Evolutionary conservation across 1,284 basidiomycete species (phyloP).

Genomic region (Crepidotus sp.): DNA sequence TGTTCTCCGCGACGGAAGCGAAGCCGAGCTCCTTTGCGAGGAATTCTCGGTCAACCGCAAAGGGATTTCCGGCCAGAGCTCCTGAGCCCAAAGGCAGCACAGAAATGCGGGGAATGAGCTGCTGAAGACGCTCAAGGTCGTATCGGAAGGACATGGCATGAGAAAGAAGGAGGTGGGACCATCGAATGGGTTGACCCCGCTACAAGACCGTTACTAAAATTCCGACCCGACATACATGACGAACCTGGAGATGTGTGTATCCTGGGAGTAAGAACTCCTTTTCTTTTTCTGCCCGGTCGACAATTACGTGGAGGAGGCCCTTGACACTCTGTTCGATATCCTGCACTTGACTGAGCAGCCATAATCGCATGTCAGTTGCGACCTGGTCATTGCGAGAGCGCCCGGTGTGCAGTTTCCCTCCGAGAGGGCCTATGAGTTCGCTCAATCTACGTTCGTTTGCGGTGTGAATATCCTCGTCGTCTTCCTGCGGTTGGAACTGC

Average conservation of each 20-base stretch:
- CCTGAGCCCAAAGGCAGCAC: constrained; percentile 91
- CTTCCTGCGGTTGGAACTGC: constrained; percentile 65
- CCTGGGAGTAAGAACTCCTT: constrained; percentile 88
- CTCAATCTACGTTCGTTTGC: constrained; percentile 94
- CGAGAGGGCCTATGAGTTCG: constrained; percentile 86
- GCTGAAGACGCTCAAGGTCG: constrained; percentile 82
- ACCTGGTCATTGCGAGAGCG: constrained; percentile 97
- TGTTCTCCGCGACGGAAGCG: constrained; percentile 80
- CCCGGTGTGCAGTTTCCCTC: constrained; percentile 93
- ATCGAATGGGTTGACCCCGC: constrained; percentile 96
- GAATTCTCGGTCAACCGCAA: constrained; percentile 84
- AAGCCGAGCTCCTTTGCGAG: constrained; percentile 83
- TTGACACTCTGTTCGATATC: constrained; percentile 68
- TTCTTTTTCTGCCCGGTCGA: constrained; percentile 87
- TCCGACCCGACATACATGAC: constrained; percentile 18
- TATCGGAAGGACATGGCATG: constrained; percentile 88
- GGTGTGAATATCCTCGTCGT: constrained; percentile 99
- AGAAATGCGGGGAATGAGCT: constrained; percentile 82
- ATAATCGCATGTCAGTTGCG: constrained; percentile 94
- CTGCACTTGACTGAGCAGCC: constrained; percentile 79
- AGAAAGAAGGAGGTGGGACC: constrained; percentile 94
- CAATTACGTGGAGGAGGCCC: constrained; percentile 80
- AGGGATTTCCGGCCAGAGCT: constrained; percentile 94
- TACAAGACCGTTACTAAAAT: constrained; percentile 25
- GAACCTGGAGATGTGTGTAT: constrained; percentile 92